Base-by-base conservation (phyloP, 2,329 filamentous ascomycete genomes). In the Ramularia endophylla region DNA sequence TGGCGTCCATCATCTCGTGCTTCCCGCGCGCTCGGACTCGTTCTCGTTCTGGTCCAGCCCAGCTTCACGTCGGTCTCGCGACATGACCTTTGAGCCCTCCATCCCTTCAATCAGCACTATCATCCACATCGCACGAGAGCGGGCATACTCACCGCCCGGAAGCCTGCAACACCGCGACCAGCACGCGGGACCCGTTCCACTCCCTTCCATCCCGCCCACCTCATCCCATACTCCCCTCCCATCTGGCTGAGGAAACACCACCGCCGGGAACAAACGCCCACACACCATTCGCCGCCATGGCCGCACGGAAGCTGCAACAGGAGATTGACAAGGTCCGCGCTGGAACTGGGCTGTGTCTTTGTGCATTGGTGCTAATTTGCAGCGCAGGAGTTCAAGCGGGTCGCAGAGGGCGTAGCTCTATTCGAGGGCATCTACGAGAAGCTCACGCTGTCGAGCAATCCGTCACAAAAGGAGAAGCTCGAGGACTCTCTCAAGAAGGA, bases 401-500 rank as follows among this genome's bases (percentile, higher is more conserved):
- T 97, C 61, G 78, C 80, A 35, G 90, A 97, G 72, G 92, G 92
- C 40, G 88, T 97, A 41, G 75, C 81, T 49, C 85, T 89, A 52
- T 98, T 98, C 66, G 88, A 97, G 63, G 77, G 75, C 61, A 95
- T 97, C 60, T 94, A 97, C 71, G 92, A 97, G 57, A 98, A 98
- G 79, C 94, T 98, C 53, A 85, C 90, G 60, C 81, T 89, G 55
- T 88, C 88, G 39, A 86, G 81, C 60, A 97, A 95, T 70, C 80
- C 85, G 41, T 87, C 92, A 47, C 92, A 97, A 69, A 95, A 95
- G 66, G 92, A 97, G 70, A 98, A 97, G 73, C 80, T 94, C 38
- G 92, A 98, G 67, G 92, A 98, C 70, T 87, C 92, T 64, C 77
- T 98, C 55, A 98, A 98, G 74, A 87, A 92, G 64, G 92, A 98